Evolutionary conservation across 2,329 filamentous ascomycete species (phyloP).

Genomic region (Penicillium sp.): DNA sequence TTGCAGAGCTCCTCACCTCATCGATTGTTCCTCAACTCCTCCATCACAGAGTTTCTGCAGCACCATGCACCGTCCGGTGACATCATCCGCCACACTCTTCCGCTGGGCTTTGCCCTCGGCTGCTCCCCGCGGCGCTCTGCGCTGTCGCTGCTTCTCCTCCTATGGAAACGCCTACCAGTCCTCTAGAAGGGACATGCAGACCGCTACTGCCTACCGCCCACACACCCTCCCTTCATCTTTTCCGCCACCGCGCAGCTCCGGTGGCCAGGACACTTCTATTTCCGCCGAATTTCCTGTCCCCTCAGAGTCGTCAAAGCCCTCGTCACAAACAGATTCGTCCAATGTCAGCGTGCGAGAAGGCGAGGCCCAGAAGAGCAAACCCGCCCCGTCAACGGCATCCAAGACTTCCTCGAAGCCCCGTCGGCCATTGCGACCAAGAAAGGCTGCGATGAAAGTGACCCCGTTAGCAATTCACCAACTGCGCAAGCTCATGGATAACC

Average conservation of each 20-base stretch:
- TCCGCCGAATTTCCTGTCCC: constrained; percentile 49
- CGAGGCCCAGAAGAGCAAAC: constrained; percentile 64
- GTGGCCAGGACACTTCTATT: constrained; percentile 59
- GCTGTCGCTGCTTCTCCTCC: constrained; percentile 49
- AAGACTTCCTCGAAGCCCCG: constrained; percentile 52
- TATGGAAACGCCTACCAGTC: constrained; percentile 42
- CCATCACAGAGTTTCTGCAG: constrained; percentile 40
- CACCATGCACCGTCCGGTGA: constrained; percentile 39
- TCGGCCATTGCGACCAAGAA: constrained; percentile 70
- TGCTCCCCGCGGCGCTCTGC: constrained; percentile 40
- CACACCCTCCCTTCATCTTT: constrained; percentile 54
- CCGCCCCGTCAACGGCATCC: constrained; percentile 36
- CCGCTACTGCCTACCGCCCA: constrained; percentile 61
- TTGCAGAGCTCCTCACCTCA: constrained; percentile 3
- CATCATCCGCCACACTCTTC: constrained; percentile 46
- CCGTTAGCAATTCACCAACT: constrained; percentile 75
- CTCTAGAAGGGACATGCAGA: constrained; percentile 60
- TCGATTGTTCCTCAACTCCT: neutral
- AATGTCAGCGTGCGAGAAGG: constrained; percentile 54
- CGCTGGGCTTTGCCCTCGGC: constrained; percentile 37
- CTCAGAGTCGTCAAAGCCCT: constrained; percentile 44
- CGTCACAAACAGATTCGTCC: constrained; percentile 32
- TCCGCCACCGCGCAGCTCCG: constrained; percentile 55
- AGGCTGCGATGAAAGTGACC: constrained; percentile 86
- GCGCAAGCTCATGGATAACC: constrained; percentile 70